phyloP scores from a whole-genome alignment of 768 basidiomycete genomes.

The Naematelia aurantialba region DNA sequence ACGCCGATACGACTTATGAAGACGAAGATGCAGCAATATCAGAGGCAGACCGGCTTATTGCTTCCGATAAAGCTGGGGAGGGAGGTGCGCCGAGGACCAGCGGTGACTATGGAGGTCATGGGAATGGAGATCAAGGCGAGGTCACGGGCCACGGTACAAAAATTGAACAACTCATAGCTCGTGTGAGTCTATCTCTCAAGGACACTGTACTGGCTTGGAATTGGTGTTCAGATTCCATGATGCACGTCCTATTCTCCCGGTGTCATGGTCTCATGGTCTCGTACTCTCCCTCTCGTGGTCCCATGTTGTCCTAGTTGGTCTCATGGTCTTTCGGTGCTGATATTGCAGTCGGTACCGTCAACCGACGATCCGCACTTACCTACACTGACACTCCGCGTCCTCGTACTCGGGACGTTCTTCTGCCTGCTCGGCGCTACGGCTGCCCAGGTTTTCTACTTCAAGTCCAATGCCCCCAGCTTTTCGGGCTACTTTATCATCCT shows the following conservation, averaged over 20 bases:
- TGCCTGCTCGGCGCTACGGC: slow-evolving; percentile 48
- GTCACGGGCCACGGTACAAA: slow-evolving; percentile 34
- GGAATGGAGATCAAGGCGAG: slow-evolving; percentile 22
- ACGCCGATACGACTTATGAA: background rate
- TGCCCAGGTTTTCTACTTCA: slow-evolving; percentile 50
- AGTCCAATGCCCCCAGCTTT: slow-evolving; percentile 44
- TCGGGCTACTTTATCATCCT: slow-evolving; percentile 49
- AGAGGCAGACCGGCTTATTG: background rate
- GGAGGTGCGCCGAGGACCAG: background rate
- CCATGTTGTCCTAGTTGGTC: too few species aligned
- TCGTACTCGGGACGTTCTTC: slow-evolving; percentile 48
- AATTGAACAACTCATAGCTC: slow-evolving; percentile 42
- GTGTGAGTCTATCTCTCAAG: slow-evolving; percentile 37
- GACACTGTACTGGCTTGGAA: background rate
- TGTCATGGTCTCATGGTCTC: too few species aligned
- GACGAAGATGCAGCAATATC: background rate
- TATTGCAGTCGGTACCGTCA: slow-evolving; percentile 40
- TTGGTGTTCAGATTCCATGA: too few species aligned
- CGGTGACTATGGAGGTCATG: background rate
- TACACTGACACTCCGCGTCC: slow-evolving; percentile 45
- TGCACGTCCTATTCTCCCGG: too few species aligned
- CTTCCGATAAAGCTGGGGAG: background rate
- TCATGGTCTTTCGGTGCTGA: background rate
- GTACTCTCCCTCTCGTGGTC: too few species aligned
- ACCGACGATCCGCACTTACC: slow-evolving; percentile 49